Base-by-base conservation (phyloP, 495 filamentous ascomycete species). In the Penicillium simplicissimum region DNA sequence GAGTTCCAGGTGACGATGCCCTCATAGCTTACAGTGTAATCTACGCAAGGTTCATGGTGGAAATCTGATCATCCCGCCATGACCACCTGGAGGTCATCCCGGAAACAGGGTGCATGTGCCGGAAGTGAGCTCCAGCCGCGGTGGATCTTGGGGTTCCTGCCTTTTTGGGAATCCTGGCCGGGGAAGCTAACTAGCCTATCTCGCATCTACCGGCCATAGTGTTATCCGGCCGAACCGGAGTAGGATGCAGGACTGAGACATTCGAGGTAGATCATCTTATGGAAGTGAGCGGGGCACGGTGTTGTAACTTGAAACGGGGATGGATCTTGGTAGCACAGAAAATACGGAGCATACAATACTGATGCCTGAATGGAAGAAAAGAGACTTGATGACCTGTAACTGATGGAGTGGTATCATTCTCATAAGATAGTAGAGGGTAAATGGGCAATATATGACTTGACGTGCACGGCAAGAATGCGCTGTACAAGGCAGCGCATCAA, bases 141-240 rank as follows among this genome's bases (percentile, higher is more conserved):
- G 53, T 61, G 43, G 31, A 55, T 34, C 36, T n/a, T 2, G 40
- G 17, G 48, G 4, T 58, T 53, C 13, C 36, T 57, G 37, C 57
- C 62, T 51, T 52, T 48, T 64, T 60, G 58, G 58, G 52, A 52
- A 53, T 56, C 52, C 45, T 34, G 31, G 57, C 52, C 52, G 45
- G 13, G 57, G 40, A 10, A 21, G 3, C 8, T 21, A 13, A 2
- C 9, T 25, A 31, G 36, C 19, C 17, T 17, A 21, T 17, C 31
- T 37, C 47, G 17, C 28, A 31, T 31, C 28, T 31, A 31, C 28
- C 28, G 6, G 28, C 4, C 28, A 4, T 0, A 31, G 4, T 31
- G 2, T 31, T 31, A n/a, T 23, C 45, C 45, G 45, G 45, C 45
- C 45, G 45, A n/a, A 49, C 15, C 11, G 13, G 13, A 19, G 45